Conservation (phyloP, 2,329 filamentous ascomycete genomes). For the Venturia aucupariae region DNA sequence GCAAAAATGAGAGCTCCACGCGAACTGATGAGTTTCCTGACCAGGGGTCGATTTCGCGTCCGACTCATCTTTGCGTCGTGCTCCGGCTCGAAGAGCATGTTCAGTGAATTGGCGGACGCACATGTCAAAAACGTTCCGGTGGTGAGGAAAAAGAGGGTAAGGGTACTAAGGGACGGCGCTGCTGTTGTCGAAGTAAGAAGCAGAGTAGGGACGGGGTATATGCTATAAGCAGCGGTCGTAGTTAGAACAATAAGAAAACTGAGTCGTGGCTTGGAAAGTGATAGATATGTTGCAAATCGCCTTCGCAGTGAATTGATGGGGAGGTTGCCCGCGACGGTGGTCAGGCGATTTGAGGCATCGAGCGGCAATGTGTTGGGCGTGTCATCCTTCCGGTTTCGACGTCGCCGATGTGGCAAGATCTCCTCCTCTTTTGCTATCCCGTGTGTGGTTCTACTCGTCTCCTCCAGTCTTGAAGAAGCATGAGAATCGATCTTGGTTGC, state of each 20-base stretch:
- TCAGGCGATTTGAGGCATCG: constrained; percentile 53
- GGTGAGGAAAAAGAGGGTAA: constrained; percentile 88
- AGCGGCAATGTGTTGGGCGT: constrained; percentile 26
- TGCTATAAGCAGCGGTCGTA: constrained; percentile 80
- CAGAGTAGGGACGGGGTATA: constrained; percentile 86
- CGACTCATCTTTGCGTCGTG: constrained; percentile 89
- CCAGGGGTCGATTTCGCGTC: constrained; percentile 84
- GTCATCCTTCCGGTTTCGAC: constrained; percentile 17
- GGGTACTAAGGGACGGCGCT: constrained; percentile 72
- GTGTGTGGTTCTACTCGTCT: not conserved
- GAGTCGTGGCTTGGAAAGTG: constrained; percentile 90
- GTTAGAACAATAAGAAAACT: constrained; percentile 86
- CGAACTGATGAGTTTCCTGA: constrained; percentile 65
- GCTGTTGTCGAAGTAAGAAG: constrained; percentile 59
- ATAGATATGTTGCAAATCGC: constrained; percentile 69
- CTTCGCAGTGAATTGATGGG: constrained; percentile 52
- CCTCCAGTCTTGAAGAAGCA: not conserved
- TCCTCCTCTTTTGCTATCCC: constrained; percentile 8
- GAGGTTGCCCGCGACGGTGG: constrained; percentile 46
- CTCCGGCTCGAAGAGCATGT: constrained; percentile 90
- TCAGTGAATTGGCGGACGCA: constrained; percentile 87
- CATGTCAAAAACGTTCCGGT: constrained; percentile 79
- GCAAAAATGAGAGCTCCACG: constrained; percentile 72
- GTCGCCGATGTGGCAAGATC: constrained; percentile 15
- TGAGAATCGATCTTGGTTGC: not conserved